Percentiles rank a stretch among this genome's conserved stretches.
phyloP scores from a whole-genome alignment of 768 basidiomycete species.

The Boletus reticuloceps region DNA sequence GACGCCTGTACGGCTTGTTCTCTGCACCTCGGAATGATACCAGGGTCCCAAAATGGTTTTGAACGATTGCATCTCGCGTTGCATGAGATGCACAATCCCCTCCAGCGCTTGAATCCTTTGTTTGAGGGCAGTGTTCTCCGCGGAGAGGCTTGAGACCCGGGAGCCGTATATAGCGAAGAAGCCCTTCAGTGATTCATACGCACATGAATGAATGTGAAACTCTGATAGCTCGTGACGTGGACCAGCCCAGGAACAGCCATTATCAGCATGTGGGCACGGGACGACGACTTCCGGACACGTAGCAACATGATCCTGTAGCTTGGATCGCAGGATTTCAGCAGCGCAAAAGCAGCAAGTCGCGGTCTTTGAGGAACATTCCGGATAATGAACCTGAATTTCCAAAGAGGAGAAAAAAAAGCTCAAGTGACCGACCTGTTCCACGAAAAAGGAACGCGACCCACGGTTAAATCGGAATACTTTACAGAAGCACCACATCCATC shows the following conservation, averaged over 20 bases:
- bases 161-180: slow-evolving; percentile 48
- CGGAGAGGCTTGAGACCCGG: slow-evolving; percentile 42
- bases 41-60: slow-evolving; percentile 66
- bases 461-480: slow-evolving; percentile 37
- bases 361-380: slow-evolving; percentile 36
- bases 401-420: background rate
- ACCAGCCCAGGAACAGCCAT: slow-evolving; percentile 59
- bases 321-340: slow-evolving; percentile 34
- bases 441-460: slow-evolving; percentile 21
- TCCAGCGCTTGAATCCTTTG: slow-evolving; percentile 60
- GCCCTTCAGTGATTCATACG: slow-evolving; percentile 61
- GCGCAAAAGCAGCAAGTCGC: slow-evolving; percentile 42
- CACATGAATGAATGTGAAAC: slow-evolving; percentile 43
- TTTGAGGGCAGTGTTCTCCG: slow-evolving; percentile 66
- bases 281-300: slow-evolving; percentile 40
- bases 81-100: slow-evolving; percentile 46
- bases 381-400: slow-evolving; percentile 36
- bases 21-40: slow-evolving; percentile 42
- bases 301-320: slow-evolving; percentile 33
- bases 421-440: background rate
- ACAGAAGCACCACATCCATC: slow-evolving; percentile 36
- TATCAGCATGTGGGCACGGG: slow-evolving; percentile 43
- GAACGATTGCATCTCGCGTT: slow-evolving; percentile 54
- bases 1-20: slow-evolving; percentile 13
- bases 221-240: slow-evolving; percentile 34